phyloP scores from a whole-genome alignment of 257 asterid genomes.

The Vinca minor region DNA sequence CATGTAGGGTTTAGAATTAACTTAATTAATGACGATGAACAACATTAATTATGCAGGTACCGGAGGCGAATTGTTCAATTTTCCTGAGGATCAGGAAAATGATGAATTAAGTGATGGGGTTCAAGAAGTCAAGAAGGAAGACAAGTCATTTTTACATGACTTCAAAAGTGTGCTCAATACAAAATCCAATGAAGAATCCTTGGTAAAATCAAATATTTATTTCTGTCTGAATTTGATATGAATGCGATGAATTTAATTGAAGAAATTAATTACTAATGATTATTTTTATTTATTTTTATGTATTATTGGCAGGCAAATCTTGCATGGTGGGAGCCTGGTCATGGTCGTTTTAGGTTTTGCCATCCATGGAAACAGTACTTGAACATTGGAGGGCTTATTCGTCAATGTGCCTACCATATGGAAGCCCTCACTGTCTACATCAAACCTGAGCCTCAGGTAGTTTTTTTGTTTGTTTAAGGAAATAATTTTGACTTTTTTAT shows the following conservation, averaged over 20 bases:
- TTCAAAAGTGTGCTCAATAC: conserved; percentile 48
- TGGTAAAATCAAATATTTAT: too few species aligned
- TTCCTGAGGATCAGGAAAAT: conserved; percentile 21
- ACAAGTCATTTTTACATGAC: conserved; percentile 27
- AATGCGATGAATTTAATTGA: too few species aligned
- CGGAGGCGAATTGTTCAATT: conserved; percentile 33
- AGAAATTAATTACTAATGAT: too few species aligned
- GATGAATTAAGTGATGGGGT: not conserved
- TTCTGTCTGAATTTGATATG: too few species aligned
- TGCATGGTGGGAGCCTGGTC: conserved; percentile 87
- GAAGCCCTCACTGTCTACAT: conserved; percentile 38
- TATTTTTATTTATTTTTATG: too few species aligned
- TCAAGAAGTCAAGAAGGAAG: conserved; percentile 13
- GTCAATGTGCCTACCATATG: conserved; percentile 67
- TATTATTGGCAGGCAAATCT: conserved; percentile 49
- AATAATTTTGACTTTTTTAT: too few species aligned
- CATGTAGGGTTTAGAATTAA: too few species aligned
- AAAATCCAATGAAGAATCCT: conserved; percentile 52
- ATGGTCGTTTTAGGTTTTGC: conserved; percentile 39
- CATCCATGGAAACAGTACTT: conserved; percentile 78
- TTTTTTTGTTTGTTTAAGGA: too few species aligned
- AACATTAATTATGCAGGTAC: conserved; percentile 24
- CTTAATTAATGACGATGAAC: too few species aligned
- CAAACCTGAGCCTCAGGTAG: conserved; percentile 27
- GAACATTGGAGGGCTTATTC: conserved; percentile 42